phyloP scores from a whole-genome alignment of 441 rosid species.

The Jatropha multifida region DNA sequence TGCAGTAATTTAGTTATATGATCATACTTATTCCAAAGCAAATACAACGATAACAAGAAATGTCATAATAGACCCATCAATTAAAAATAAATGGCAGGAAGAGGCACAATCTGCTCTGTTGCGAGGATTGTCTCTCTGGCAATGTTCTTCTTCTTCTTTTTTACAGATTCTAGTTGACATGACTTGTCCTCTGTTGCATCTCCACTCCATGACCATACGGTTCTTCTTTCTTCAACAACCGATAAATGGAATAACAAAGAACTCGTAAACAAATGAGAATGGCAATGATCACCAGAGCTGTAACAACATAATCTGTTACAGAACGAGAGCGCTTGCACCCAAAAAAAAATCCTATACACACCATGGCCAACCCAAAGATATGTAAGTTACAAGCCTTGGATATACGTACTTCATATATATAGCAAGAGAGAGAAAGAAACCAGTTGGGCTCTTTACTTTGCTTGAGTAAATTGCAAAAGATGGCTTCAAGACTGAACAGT shows the following conservation, averaged over 20 bases:
- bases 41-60: neutral
- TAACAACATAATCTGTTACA: slow-evolving; percentile 30
- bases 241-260: slow-evolving; percentile 28
- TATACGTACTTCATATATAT: neutral
- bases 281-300: slow-evolving; percentile 35
- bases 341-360: slow-evolving; percentile 36
- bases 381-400: neutral
- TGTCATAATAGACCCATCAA: neutral
- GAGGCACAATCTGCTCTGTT: neutral
- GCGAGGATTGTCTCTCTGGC: neutral
- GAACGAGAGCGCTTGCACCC: slow-evolving; percentile 35
- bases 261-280: slow-evolving; percentile 31
- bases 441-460: slow-evolving; percentile 17
- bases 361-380: slow-evolving; percentile 26
- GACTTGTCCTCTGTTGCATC: slow-evolving; percentile 22
- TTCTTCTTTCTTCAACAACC: slow-evolving; percentile 30
- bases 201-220: slow-evolving; percentile 23
- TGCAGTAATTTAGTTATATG: neutral
- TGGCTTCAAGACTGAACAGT: neutral
- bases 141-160: neutral
- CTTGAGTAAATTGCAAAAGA: slow-evolving; percentile 4
- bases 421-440: neutral
- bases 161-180: neutral
- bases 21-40: neutral
- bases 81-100: neutral